Evolutionary conservation across 2,329 filamentous ascomycete genomes (phyloP).

Genomic region (Aspergillus aculeatus): DNA sequence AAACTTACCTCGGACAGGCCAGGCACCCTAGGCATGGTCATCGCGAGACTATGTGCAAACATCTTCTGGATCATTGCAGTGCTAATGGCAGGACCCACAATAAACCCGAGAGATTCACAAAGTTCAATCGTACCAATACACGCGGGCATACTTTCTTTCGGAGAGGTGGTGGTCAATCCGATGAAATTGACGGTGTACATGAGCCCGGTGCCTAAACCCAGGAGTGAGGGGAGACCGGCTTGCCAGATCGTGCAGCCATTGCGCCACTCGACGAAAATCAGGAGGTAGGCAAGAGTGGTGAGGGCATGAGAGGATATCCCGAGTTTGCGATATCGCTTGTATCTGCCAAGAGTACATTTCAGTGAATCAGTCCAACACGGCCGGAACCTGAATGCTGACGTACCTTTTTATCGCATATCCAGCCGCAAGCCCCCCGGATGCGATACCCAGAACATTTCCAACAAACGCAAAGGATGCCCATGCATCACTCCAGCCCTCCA

Average conservation of each 20-base stretch:
- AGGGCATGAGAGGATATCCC: conserved; percentile 1
- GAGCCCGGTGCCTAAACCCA: conserved; percentile 17
- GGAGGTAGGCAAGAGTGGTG: conserved; percentile 4
- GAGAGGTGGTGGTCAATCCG: conserved; percentile 14
- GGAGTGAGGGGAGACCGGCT: conserved; percentile 8
- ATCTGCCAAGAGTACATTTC: too few species aligned
- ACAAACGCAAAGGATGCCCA: conserved; percentile 13
- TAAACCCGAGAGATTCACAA: conserved; percentile 22
- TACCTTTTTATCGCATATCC: conserved; percentile 18
- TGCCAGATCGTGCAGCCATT: conserved; percentile 15
- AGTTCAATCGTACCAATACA: conserved; percentile 22
- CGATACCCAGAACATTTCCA: conserved; percentile 7
- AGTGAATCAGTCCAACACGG: neutral
- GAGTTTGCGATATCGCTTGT: conserved; percentile 6
- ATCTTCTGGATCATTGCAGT: conserved; percentile 13
- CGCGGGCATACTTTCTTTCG: conserved; percentile 7
- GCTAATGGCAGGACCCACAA: conserved; percentile 19
- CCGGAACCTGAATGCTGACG: too few species aligned
- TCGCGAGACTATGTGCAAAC: conserved; percentile 13
- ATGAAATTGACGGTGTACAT: conserved; percentile 22
- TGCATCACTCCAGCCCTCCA: conserved; percentile 12
- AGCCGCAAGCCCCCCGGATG: conserved; percentile 10
- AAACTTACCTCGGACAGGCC: conserved; percentile 1
- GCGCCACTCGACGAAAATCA: conserved; percentile 20
- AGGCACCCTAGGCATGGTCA: neutral